A percentile compares a stretch with the other conserved stretches of the same genome.
These are phyloP conservation scores for Kodamaea jinghongensis DNA, from an alignment of 805 yeast species.

Conservation along the genomic window DNA sequence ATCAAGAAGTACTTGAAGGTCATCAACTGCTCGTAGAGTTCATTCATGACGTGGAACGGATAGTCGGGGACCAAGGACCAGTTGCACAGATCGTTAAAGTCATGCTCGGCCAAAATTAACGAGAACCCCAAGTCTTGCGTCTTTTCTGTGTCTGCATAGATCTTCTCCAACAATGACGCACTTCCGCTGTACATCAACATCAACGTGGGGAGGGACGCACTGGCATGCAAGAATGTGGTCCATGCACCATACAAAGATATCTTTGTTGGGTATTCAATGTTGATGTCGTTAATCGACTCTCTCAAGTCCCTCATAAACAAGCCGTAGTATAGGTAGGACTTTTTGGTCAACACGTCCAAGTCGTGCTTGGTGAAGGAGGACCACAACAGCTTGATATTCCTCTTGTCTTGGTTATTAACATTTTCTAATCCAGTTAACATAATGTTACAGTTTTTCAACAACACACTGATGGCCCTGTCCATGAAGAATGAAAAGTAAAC, in stretches of 20 bases:
- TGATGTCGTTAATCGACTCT: slow-evolving; percentile 27
- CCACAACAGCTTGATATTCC: slow-evolving; percentile 8
- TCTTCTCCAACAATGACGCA: slow-evolving; percentile 26
- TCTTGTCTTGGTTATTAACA: neutral
- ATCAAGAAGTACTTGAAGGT: slow-evolving; percentile 25
- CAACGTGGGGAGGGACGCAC: slow-evolving; percentile 32
- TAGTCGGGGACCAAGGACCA: slow-evolving; percentile 34
- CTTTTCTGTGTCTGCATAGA: slow-evolving; percentile 20
- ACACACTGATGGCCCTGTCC: slow-evolving; percentile 34
- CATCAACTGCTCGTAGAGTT: slow-evolving; percentile 23
- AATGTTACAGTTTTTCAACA: slow-evolving; percentile 16
- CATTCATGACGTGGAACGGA: slow-evolving; percentile 26
- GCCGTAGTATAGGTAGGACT: slow-evolving; percentile 35
- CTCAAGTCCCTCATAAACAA: slow-evolving; percentile 33
- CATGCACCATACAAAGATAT: slow-evolving; percentile 37
- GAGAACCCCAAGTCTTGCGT: slow-evolving; percentile 20
- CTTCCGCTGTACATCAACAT: slow-evolving; percentile 35
- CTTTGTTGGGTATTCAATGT: slow-evolving; percentile 35
- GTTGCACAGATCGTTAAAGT: slow-evolving; percentile 21
- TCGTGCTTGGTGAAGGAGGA: slow-evolving; percentile 29
- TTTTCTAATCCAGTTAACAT: slow-evolving; percentile 3
- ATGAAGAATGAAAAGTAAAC: slow-evolving; percentile 36
- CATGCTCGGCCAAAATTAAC: slow-evolving; percentile 17
- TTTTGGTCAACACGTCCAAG: slow-evolving; percentile 27
- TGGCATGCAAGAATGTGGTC: slow-evolving; percentile 32